phyloP scores from a whole-genome alignment of 306 rosid species.

The Quercus aquifolioides region DNA sequence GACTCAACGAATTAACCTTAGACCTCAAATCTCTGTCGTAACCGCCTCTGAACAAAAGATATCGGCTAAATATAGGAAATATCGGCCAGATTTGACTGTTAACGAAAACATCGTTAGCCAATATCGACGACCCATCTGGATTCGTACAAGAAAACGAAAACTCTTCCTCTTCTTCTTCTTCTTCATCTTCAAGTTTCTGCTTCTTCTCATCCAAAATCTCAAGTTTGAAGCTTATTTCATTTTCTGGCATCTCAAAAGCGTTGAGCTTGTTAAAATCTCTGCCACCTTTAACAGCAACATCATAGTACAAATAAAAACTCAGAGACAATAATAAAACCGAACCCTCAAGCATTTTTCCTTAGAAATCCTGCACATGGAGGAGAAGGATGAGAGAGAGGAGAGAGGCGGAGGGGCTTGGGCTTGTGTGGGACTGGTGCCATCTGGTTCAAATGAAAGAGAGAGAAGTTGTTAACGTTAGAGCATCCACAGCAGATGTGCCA shows the following conservation, averaged over 20 bases:
- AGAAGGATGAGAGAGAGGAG: too few relatives aligned
- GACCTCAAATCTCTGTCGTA: constrained; percentile 12
- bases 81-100: constrained; percentile 70
- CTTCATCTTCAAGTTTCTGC: not conserved
- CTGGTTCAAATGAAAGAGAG: too few relatives aligned
- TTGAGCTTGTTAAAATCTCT: constrained; percentile 21
- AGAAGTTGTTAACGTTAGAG: too few relatives aligned
- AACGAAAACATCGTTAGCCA: constrained; percentile 64
- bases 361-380: too few relatives aligned
- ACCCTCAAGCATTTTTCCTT: constrained; percentile 40
- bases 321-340: constrained; percentile 17
- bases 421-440: too few relatives aligned
- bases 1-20: not conserved
- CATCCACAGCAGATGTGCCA: too few relatives aligned
- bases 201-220: not conserved
- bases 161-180: constrained; percentile 44
- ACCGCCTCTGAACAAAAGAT: constrained; percentile 42
- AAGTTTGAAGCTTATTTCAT: not conserved
- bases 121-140: constrained; percentile 49
- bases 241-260: not conserved
- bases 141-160: constrained; percentile 58
- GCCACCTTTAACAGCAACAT: constrained; percentile 9
- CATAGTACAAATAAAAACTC: not conserved
- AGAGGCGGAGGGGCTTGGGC: too few relatives aligned
- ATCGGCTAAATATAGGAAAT: constrained; percentile 55